Evolutionary conservation across 2,329 filamentous ascomycete species (phyloP).

Genomic region (Beauveria australis): DNA sequence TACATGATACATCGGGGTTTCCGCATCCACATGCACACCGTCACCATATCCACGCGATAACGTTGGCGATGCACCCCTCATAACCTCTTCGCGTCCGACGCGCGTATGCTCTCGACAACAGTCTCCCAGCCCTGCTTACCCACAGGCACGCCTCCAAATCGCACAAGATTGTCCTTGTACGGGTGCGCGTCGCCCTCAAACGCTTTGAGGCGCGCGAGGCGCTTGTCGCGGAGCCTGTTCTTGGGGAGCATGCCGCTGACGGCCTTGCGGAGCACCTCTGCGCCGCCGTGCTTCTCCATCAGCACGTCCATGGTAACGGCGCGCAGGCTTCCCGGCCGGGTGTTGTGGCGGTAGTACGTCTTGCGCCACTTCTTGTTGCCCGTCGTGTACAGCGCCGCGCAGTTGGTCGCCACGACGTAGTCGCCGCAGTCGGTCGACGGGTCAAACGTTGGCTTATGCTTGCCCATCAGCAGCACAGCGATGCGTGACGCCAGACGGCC

Average conservation of each 20-base stretch:
- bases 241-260: conserved; percentile 97
- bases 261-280: conserved; percentile 82
- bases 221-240: conserved; percentile 82
- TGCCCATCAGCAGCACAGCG: conserved; percentile 86
- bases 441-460: conserved; percentile 97
- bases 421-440: conserved; percentile 97
- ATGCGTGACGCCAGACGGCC: conserved; percentile 85
- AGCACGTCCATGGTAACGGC: conserved; percentile 90
- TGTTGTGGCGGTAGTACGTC: conserved; percentile 91
- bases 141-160: conserved; percentile 54
- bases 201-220: conserved; percentile 82
- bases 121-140: conserved; percentile 46
- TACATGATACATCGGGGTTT: not conserved
- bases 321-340: conserved; percentile 77
- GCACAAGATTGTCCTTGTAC: conserved; percentile 79
- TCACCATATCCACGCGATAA: too few relatives aligned
- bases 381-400: conserved; percentile 76
- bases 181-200: conserved; percentile 92
- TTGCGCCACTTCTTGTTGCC: conserved; percentile 92
- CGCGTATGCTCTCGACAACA: conserved; percentile 41
- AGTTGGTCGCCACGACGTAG: conserved; percentile 93
- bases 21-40: too few relatives aligned
- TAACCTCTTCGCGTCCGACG: conserved; percentile 42
- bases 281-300: conserved; percentile 89
- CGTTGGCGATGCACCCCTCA: conserved; percentile 21